These are phyloP conservation scores for Diaporthe velutina DNA, from an alignment of 2,329 filamentous ascomycete genomes.

Conservation along the genomic window DNA sequence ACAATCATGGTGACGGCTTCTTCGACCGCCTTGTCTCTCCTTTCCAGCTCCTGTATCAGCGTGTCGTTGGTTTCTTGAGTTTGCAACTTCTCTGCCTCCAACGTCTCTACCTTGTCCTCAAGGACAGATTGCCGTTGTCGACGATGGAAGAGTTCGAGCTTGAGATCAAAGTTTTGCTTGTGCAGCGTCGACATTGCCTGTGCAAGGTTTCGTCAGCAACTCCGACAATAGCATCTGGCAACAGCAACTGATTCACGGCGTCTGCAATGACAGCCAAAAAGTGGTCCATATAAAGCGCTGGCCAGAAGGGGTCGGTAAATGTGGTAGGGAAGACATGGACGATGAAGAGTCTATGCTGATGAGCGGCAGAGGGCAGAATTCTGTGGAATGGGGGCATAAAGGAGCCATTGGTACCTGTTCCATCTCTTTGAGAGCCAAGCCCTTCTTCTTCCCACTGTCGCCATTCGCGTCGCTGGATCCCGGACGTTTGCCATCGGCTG, in stretches of 20 bases:
- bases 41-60: conserved; percentile 69
- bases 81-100: conserved; percentile 67
- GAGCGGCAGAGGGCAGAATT: not conserved
- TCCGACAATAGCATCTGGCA: too few relatives aligned
- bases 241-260: too few relatives aligned
- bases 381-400: not conserved
- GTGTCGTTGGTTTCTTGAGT: conserved; percentile 69
- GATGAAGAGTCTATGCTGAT: not conserved
- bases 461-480: conserved; percentile 56
- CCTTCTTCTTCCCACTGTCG: conserved; percentile 61
- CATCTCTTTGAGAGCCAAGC: conserved; percentile 75
- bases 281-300: not conserved
- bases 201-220: conserved; percentile 12
- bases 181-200: conserved; percentile 76
- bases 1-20: conserved; percentile 80
- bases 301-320: too few relatives aligned
- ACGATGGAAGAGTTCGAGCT: conserved; percentile 78
- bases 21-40: conserved; percentile 77
- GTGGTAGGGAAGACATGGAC: not conserved
- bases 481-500: conserved; percentile 54
- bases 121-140: conserved; percentile 73
- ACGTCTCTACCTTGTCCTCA: conserved; percentile 67
- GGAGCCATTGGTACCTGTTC: conserved; percentile 65
- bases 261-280: too few relatives aligned
- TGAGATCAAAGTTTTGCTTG: conserved; percentile 84